These are phyloP conservation scores for Camillea tinctor DNA, from an alignment of 2,329 filamentous ascomycete species.

Conservation along the genomic window DNA sequence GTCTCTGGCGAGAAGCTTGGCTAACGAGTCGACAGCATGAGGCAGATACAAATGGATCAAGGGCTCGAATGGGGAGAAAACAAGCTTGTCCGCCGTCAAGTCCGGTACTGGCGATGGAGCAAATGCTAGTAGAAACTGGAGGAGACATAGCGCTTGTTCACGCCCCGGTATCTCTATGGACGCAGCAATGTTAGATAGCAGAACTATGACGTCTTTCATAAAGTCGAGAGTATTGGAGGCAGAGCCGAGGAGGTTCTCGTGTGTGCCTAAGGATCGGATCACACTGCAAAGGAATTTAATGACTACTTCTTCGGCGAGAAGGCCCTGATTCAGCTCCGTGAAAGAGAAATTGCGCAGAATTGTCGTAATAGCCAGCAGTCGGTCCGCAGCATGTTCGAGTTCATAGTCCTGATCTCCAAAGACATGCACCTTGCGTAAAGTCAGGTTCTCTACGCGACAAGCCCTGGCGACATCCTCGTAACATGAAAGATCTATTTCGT, in stretches of 20 bases:
- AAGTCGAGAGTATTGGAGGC: conserved; percentile 88
- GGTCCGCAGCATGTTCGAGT: conserved; percentile 81
- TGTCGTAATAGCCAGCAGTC: conserved; percentile 85
- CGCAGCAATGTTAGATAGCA: conserved; percentile 85
- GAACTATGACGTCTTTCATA: conserved; percentile 90
- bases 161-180: conserved; percentile 77
- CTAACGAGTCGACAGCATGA: conserved; percentile 83
- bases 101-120: conserved; percentile 74
- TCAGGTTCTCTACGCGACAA: conserved; percentile 72
- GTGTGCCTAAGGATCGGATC: conserved; percentile 84
- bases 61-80: conserved; percentile 80
- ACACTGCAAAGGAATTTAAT: conserved; percentile 81
- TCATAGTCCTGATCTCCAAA: conserved; percentile 79
- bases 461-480: conserved; percentile 86
- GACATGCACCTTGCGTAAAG: conserved; percentile 67
- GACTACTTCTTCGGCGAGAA: conserved; percentile 73
- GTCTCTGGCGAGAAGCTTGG: conserved; percentile 87
- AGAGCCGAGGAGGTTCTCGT: conserved; percentile 79
- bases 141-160: conserved; percentile 81
- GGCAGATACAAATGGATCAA: conserved; percentile 83
- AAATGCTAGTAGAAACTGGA: conserved; percentile 90
- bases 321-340: conserved; percentile 66
- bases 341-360: conserved; percentile 94
- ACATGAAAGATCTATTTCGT: conserved; percentile 76
- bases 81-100: conserved; percentile 55